phyloP scores from a whole-genome alignment of 2,329 filamentous ascomycete species.

The Stagonosporopsis chrysanthemi region DNA sequence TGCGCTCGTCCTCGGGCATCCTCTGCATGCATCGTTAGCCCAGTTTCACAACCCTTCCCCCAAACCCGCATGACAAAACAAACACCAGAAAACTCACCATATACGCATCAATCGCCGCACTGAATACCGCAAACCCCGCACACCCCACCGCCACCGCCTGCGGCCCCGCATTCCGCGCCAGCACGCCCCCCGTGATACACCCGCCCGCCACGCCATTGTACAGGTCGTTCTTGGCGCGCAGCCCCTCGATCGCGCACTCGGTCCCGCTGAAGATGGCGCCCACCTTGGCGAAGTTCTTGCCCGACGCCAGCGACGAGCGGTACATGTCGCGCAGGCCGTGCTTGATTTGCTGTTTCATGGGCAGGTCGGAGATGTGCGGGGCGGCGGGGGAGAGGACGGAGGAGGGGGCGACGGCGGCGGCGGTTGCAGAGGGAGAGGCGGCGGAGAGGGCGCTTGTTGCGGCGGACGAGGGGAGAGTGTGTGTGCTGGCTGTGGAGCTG shows the following conservation, averaged over 20 bases:
- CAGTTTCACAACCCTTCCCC: too few relatives aligned
- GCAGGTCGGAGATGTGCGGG: slow-evolving; percentile 67
- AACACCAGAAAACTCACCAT: slow-evolving; percentile 61
- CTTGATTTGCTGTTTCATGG: slow-evolving; percentile 82
- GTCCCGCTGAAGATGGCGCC: slow-evolving; percentile 91
- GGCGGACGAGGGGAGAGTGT: slow-evolving; percentile 31
- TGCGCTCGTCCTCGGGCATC: slow-evolving; percentile 52
- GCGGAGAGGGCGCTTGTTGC: slow-evolving; percentile 46
- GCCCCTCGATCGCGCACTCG: slow-evolving; percentile 93
- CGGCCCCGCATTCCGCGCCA: slow-evolving; percentile 87
- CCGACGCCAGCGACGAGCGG: slow-evolving; percentile 77
- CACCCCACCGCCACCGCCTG: slow-evolving; percentile 89
- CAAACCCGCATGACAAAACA: background rate
- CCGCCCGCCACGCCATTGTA: slow-evolving; percentile 87
- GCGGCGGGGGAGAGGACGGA: slow-evolving; percentile 48
- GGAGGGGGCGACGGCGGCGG: slow-evolving; percentile 39
- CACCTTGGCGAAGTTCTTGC: slow-evolving; percentile 93
- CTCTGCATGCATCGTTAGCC: slow-evolving; percentile 30
- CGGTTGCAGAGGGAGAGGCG: slow-evolving; percentile 51
- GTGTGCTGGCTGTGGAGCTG: slow-evolving; percentile 54
- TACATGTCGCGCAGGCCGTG: slow-evolving; percentile 96
- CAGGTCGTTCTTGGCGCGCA: slow-evolving; percentile 92
- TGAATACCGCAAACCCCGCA: slow-evolving; percentile 92
- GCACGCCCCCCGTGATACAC: slow-evolving; percentile 87
- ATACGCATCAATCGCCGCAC: slow-evolving; percentile 88